Percentiles rank a stretch among this genome's conserved stretches.
Conservation (phyloP, 306 rosid genomes). For the Lathyrus oleraceus region DNA sequence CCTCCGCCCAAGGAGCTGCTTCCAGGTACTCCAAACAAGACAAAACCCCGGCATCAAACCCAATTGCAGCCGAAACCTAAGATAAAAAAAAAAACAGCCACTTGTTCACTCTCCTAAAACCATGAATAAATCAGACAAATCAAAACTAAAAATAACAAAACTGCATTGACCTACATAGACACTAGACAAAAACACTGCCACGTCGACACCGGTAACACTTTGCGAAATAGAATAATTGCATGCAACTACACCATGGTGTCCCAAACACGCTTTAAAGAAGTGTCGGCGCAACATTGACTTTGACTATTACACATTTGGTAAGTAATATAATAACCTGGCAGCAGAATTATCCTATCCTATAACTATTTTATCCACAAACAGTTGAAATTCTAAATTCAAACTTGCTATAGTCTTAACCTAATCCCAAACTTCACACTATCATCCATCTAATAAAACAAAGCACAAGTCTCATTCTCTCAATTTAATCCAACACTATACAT, state of each 20-base stretch:
- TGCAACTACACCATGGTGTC: neutral
- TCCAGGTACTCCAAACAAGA: slow-evolving; percentile 97
- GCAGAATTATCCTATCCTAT: neutral
- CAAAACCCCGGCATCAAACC: slow-evolving; percentile 88
- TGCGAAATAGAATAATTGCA: neutral
- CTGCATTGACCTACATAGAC: neutral
- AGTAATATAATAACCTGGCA: neutral
- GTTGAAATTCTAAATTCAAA: slow-evolving; percentile 34
- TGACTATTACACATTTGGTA: neutral
- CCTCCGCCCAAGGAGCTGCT: slow-evolving; percentile 99
- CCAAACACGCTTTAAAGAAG: neutral
- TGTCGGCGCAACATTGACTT: neutral
- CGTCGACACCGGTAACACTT: neutral
- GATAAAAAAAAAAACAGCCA: slow-evolving; percentile 28
- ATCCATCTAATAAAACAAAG: slow-evolving; percentile 24
- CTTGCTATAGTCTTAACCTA: slow-evolving; percentile 37
- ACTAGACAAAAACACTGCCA: neutral
- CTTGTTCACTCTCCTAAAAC: slow-evolving; percentile 22
- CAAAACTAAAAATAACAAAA: neutral
- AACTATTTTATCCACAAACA: slow-evolving; percentile 18
- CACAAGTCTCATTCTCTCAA: slow-evolving; percentile 5
- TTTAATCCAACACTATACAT: slow-evolving; percentile 35
- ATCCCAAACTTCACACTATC: slow-evolving; percentile 13
- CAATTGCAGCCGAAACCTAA: slow-evolving; percentile 94
- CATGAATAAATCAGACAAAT: slow-evolving; percentile 9